These are phyloP conservation scores for Amniculicola lignicola DNA, from an alignment of 495 filamentous ascomycete genomes.

Conservation along the genomic window DNA sequence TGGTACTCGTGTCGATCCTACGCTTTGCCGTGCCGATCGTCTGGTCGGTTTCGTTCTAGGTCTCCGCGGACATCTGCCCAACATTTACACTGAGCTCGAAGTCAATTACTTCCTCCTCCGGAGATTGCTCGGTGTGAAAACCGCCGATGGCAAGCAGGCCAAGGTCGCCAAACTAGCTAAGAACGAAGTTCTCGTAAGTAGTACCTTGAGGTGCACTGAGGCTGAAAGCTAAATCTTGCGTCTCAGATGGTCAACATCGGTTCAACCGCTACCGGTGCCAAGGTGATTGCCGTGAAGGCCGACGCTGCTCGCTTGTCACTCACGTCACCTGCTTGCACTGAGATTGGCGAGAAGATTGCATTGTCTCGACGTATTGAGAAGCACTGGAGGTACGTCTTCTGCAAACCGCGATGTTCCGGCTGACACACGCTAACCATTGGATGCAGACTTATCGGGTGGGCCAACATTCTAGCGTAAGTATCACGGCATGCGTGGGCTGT, in stretches of 20 bases:
- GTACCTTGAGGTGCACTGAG: neutral
- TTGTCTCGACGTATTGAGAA: slow-evolving; percentile 95
- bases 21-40: slow-evolving; percentile 96
- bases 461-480: slow-evolving; percentile 77
- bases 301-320: slow-evolving; percentile 90
- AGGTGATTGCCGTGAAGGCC: slow-evolving; percentile 92
- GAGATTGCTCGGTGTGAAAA: slow-evolving; percentile 91
- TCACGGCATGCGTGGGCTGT: neutral
- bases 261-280: slow-evolving; percentile 86
- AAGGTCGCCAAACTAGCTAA: slow-evolving; percentile 97
- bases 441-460: slow-evolving; percentile 41
- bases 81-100: slow-evolving; percentile 95
- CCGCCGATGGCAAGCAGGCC: slow-evolving; percentile 96
- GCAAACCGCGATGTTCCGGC: neutral
- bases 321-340: slow-evolving; percentile 87
- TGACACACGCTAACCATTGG: slow-evolving; percentile 59
- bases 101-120: slow-evolving; percentile 98
- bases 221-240: neutral
- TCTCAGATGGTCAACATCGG: slow-evolving; percentile 92
- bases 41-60: slow-evolving; percentile 97
- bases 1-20: slow-evolving; percentile 93
- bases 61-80: slow-evolving; percentile 82
- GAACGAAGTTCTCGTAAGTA: slow-evolving; percentile 75
- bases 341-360: slow-evolving; percentile 96
- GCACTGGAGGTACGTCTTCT: slow-evolving; percentile 88